Conservation (phyloP, 1,284 basidiomycete genomes). For the Trichosporon sp. region DNA sequence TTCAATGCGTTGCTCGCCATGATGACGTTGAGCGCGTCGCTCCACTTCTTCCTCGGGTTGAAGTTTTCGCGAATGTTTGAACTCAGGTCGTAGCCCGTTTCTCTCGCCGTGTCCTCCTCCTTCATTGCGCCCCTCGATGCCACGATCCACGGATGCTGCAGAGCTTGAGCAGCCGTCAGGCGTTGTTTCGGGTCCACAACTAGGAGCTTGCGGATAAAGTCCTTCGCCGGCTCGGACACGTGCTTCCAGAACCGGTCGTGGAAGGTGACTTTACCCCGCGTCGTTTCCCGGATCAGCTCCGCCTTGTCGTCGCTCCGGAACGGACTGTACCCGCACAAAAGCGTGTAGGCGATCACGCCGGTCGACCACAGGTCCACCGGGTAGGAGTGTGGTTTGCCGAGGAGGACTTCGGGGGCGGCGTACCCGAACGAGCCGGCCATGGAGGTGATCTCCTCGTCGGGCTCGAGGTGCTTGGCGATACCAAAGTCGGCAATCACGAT, state of each 20-base stretch:
- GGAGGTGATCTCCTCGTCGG: slow-evolving; percentile 75
- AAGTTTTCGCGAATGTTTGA: slow-evolving; percentile 70
- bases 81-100: slow-evolving; percentile 70
- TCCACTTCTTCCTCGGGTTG: slow-evolving; percentile 46
- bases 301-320: slow-evolving; percentile 82
- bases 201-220: slow-evolving; percentile 76
- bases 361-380: slow-evolving; percentile 92
- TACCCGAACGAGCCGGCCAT: slow-evolving; percentile 92
- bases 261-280: slow-evolving; percentile 79
- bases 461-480: slow-evolving; percentile 85
- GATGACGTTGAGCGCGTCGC: slow-evolving; percentile 40
- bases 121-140: slow-evolving; percentile 17
- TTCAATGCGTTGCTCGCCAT: slow-evolving; percentile 24
- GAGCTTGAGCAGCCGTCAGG: slow-evolving; percentile 73
- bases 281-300: slow-evolving; percentile 78
- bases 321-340: slow-evolving; percentile 89
- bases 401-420: slow-evolving; percentile 89
- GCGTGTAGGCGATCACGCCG: slow-evolving; percentile 90
- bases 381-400: slow-evolving; percentile 80
- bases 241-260: slow-evolving; percentile 94
- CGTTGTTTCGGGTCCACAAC: slow-evolving; percentile 72
- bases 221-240: slow-evolving; percentile 57
- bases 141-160: slow-evolving; percentile 62
- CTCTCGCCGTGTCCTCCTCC: slow-evolving; percentile 19
- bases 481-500: slow-evolving; percentile 96